Evolutionary conservation across 2,329 filamentous ascomycete species (phyloP).

Genomic region (Sarocladiaceae sp.): DNA sequence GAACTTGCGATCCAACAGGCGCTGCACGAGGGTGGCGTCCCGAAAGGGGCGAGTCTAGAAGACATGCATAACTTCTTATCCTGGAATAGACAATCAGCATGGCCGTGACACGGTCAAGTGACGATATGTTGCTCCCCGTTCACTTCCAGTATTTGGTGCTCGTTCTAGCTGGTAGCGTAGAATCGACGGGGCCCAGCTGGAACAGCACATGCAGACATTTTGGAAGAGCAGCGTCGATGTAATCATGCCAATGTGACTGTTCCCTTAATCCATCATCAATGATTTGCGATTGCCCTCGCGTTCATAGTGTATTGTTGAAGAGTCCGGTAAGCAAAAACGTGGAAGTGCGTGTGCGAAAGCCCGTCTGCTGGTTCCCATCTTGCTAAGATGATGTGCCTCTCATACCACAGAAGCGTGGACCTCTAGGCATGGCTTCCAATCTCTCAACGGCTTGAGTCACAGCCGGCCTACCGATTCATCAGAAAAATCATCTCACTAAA

Average conservation of each 20-base stretch:
- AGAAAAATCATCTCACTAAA: too few relatives aligned
- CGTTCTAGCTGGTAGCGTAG: slow-evolving; percentile 18
- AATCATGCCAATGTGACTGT: not conserved
- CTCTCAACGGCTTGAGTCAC: too few relatives aligned
- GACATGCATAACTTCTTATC: slow-evolving; percentile 7
- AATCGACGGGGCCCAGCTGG: slow-evolving; percentile 18
- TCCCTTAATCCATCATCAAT: not conserved
- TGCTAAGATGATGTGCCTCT: too few relatives aligned
- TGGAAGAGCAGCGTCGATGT: not conserved
- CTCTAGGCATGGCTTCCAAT: too few relatives aligned
- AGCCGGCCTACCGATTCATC: too few relatives aligned
- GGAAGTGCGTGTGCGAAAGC: too few relatives aligned
- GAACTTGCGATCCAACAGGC: not conserved
- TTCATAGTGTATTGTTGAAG: too few relatives aligned
- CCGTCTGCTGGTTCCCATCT: too few relatives aligned
- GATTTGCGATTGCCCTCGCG: too few relatives aligned
- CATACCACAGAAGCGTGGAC: too few relatives aligned
- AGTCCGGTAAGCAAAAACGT: too few relatives aligned
- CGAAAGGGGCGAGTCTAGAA: slow-evolving; percentile 12
- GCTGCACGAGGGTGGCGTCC: slow-evolving; percentile 11
- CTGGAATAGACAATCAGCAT: slow-evolving; percentile 9
- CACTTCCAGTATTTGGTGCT: slow-evolving; percentile 16
- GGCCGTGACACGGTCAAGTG: slow-evolving; percentile 13
- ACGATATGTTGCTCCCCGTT: slow-evolving; percentile 15
- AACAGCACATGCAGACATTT: slow-evolving; percentile 14